Base-by-base conservation (phyloP, 2,329 filamentous ascomycete species). In the Penicillium sp. region DNA sequence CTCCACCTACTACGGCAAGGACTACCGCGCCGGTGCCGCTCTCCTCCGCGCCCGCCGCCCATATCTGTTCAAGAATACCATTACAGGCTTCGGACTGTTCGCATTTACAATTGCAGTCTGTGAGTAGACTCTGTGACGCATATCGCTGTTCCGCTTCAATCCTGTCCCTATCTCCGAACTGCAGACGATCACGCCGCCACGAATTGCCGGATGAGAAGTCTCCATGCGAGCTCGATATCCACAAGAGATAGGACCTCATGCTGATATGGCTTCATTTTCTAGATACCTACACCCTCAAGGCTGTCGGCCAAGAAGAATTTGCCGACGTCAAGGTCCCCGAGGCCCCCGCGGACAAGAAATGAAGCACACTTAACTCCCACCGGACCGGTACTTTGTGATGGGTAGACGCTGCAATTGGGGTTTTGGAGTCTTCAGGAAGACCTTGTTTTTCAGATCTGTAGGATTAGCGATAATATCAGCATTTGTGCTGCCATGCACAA, bases 221-320 rank as follows among this genome's bases (percentile, higher is more conserved):
- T 37, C 29, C 42, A 45, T n/a, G 16, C 31, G 31, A n/a, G 9
- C 21, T 51, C 23, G 12, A 42, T 9, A 50, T 27, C 5, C 23
- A 21, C n/a, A 35, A 40, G 15, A 38, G 15, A 35, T 7, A 41
- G 15, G 40, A 39, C 18, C 23, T 6, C 37, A 15, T 29, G 37
- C 59, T 60, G 18, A 62, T 54, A 4, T 18, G 12, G 15, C n/a
- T 35, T 23, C 13, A 6, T 15, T 13, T n/a, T 44, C 34, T 57
- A 89, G 87, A 89, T 69, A 77, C 81, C 52, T 89, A 84, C 72
- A 90, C 87, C 40, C 88, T 99, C 70, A 84, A 81, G 62, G 91
- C 90, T 52, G 89, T 99, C 69, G 91, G 93, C 41, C 94, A 97
- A 76, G 94, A 97, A 74, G 90, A 97, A 63, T 99, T 99, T 77